phyloP scores from a whole-genome alignment of 495 filamentous ascomycete genomes.

The Hypoxylon intermedium region DNA sequence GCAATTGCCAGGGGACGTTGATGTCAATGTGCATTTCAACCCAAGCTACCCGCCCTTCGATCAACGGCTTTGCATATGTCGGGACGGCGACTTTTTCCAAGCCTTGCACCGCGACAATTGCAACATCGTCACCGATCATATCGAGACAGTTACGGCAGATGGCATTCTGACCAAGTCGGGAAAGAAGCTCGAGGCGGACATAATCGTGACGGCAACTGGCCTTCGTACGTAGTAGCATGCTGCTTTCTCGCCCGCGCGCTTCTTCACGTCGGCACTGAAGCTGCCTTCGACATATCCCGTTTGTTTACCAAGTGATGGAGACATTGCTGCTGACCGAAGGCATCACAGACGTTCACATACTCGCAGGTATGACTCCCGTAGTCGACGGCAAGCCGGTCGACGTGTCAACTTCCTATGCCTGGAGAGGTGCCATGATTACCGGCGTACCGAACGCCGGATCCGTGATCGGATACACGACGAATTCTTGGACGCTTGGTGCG shows the following conservation, averaged over 20 bases:
- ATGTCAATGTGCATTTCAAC: slow-evolving; percentile 71
- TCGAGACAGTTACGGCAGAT: slow-evolving; percentile 64
- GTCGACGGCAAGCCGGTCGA: slow-evolving; percentile 64
- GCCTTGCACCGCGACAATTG: slow-evolving; percentile 64
- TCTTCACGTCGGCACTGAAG: too few species aligned
- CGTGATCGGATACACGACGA: slow-evolving; percentile 56
- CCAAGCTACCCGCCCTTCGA: slow-evolving; percentile 75
- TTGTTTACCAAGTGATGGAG: too few species aligned
- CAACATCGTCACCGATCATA: slow-evolving; percentile 71
- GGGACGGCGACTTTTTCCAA: slow-evolving; percentile 75
- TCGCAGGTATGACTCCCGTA: slow-evolving; percentile 55
- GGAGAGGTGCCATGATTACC: slow-evolving; percentile 55
- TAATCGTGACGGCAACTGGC: slow-evolving; percentile 79
- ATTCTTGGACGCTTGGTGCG: slow-evolving; percentile 61
- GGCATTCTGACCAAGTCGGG: slow-evolving; percentile 66
- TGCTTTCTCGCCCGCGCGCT: not conserved
- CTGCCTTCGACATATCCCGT: too few species aligned
- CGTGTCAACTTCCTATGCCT: slow-evolving; percentile 58
- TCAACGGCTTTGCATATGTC: slow-evolving; percentile 73
- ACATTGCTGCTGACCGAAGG: too few species aligned
- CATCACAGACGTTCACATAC: slow-evolving; percentile 57
- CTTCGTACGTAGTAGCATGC: slow-evolving; percentile 46
- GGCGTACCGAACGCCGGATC: slow-evolving; percentile 48
- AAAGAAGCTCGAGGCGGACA: slow-evolving; percentile 66
- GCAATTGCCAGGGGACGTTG: slow-evolving; percentile 63